Conservation (phyloP, 495 filamentous ascomycete genomes). For the Aspergillus sparsus region DNA sequence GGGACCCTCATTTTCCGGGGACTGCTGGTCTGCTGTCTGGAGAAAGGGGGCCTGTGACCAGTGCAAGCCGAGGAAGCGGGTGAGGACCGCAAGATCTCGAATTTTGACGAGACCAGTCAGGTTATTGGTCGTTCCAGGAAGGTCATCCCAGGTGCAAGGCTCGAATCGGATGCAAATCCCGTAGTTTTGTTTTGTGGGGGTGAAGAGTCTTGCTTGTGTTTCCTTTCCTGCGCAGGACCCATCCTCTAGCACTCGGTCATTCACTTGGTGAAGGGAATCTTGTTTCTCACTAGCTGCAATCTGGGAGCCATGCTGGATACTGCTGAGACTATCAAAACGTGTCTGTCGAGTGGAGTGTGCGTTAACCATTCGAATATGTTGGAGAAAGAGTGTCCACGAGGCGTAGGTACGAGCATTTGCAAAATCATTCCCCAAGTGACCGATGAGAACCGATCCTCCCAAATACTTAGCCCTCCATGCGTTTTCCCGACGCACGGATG, state of each 20-base stretch:
- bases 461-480: not conserved
- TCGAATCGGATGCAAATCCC: constrained; percentile 3
- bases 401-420: not conserved
- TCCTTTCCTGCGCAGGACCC: not conserved
- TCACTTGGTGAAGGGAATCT: not conserved
- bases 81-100: not conserved
- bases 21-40: not conserved
- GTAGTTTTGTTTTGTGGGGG: too few species aligned
- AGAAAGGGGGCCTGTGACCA: not conserved
- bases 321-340: too few species aligned
- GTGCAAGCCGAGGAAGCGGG: not conserved
- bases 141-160: constrained; percentile 8
- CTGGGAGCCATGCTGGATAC: too few species aligned
- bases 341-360: not conserved
- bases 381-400: constrained; percentile 6
- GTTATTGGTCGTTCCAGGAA: not conserved
- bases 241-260: not conserved
- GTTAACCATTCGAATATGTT: not conserved
- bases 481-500: not conserved
- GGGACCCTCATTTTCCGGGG: not conserved
- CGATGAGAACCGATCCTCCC: not conserved
- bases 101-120: not conserved
- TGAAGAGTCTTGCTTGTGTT: too few species aligned
- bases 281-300: too few species aligned
- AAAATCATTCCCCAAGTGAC: not conserved